Evolutionary conservation across 257 asterid genomes (phyloP).

Genomic region (Salvia splendens): DNA sequence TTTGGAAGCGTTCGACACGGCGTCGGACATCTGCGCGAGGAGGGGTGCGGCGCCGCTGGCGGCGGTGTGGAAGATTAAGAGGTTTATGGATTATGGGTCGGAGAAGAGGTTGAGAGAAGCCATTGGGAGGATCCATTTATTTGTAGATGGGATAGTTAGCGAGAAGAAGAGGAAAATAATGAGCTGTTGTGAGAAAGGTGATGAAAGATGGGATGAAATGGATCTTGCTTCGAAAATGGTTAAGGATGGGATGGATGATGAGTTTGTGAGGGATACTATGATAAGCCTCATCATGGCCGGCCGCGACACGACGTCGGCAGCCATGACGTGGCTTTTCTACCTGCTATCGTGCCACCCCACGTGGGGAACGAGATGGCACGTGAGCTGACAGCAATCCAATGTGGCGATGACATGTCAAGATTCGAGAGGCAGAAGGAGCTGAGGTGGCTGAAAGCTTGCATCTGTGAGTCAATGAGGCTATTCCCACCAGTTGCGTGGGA

Average conservation of each 20-base stretch:
- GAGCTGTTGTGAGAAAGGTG: neutral
- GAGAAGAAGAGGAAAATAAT: conserved; percentile 28
- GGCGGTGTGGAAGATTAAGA: conserved; percentile 54
- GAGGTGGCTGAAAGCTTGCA: conserved; percentile 56
- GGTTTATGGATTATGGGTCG: conserved; percentile 45
- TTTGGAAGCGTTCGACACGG: conserved; percentile 55
- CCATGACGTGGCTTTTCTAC: conserved; percentile 73
- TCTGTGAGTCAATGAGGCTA: conserved; percentile 63
- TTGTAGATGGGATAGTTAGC: conserved; percentile 36
- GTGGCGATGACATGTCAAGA: conserved; percentile 1
- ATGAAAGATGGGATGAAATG: neutral
- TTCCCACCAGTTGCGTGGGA: conserved; percentile 76
- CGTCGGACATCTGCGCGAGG: conserved; percentile 59
- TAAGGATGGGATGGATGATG: conserved; percentile 40
- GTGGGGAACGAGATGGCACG: conserved; percentile 40
- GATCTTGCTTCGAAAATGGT: conserved; percentile 52
- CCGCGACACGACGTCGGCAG: conserved; percentile 66
- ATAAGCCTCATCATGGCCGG: conserved; percentile 77
- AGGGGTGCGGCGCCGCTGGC: conserved; percentile 55
- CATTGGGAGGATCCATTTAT: conserved; percentile 42
- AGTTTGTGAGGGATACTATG: conserved; percentile 46
- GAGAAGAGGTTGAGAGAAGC: conserved; percentile 52
- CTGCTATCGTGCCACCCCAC: conserved; percentile 46
- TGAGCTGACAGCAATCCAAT: conserved; percentile 35
- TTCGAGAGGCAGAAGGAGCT: conserved; percentile 37